Evolutionary conservation across 2,329 filamentous ascomycete genomes (phyloP).

Genomic region (Pezicula neosporulosa): DNA sequence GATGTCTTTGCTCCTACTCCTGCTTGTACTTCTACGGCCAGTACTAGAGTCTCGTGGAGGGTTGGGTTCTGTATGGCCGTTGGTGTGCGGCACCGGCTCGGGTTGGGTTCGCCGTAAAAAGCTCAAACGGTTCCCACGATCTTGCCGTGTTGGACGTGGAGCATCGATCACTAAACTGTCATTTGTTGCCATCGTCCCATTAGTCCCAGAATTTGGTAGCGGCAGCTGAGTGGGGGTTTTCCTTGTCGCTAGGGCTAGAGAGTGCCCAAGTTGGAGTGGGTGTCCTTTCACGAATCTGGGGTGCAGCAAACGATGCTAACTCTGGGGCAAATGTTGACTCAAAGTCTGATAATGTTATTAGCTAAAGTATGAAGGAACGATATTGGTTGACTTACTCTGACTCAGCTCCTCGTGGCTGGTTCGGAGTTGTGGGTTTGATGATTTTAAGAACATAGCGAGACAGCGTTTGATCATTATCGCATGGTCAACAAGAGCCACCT

Average conservation of each 20-base stretch:
- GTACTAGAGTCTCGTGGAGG: not conserved
- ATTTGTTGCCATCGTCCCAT: not conserved
- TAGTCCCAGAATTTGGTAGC: slow-evolving; percentile 13
- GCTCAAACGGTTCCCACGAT: slow-evolving; percentile 11
- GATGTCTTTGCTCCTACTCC: not conserved
- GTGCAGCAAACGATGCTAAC: slow-evolving; percentile 57
- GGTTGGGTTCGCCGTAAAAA: slow-evolving; percentile 1
- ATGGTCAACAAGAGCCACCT: slow-evolving; percentile 84
- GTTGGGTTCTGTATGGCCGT: not conserved
- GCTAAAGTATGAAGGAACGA: not conserved
- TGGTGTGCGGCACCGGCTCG: not conserved
- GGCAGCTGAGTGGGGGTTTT: not conserved
- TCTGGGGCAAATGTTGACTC: slow-evolving; percentile 62
- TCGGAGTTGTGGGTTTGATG: slow-evolving; percentile 54
- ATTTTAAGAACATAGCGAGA: slow-evolving; percentile 62
- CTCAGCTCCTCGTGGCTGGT: slow-evolving; percentile 57
- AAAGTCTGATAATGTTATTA: slow-evolving; percentile 43
- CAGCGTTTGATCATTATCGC: slow-evolving; percentile 84
- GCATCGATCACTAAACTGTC: slow-evolving; percentile 12
- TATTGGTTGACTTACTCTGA: slow-evolving; percentile 50
- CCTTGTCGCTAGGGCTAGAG: slow-evolving; percentile 8
- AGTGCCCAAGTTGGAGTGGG: slow-evolving; percentile 32
- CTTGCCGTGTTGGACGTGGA: slow-evolving; percentile 9
- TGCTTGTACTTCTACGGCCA: not conserved
- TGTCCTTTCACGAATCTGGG: slow-evolving; percentile 38